phyloP scores from a whole-genome alignment of 2,329 filamentous ascomycete genomes.

The Orbilia oligospora region DNA sequence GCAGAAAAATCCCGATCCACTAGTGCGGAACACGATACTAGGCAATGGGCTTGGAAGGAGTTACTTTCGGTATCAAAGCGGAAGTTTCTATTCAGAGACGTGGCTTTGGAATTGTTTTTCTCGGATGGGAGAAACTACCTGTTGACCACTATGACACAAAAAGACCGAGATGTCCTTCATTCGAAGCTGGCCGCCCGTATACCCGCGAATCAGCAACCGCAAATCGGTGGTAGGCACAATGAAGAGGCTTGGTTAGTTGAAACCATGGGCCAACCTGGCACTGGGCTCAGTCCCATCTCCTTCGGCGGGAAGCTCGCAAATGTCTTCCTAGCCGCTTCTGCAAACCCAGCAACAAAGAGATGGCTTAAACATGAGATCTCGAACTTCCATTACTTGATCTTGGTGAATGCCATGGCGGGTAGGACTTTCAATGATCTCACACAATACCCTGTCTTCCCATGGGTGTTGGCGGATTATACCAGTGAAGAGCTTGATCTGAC shows the following conservation, averaged over 20 bases:
- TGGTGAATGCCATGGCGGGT: slow-evolving; percentile 96
- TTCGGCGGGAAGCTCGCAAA: slow-evolving; percentile 91
- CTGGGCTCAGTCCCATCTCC: slow-evolving; percentile 74
- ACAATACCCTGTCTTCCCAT: slow-evolving; percentile 97
- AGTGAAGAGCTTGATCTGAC: slow-evolving; percentile 91
- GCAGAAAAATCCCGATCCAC: slow-evolving; percentile 73
- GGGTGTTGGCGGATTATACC: slow-evolving; percentile 95
- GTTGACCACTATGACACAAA: slow-evolving; percentile 83
- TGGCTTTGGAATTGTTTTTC: slow-evolving; percentile 97
- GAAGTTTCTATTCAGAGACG: slow-evolving; percentile 93
- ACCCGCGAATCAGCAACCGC: slow-evolving; percentile 76
- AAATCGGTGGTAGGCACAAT: slow-evolving; percentile 73
- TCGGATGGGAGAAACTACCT: slow-evolving; percentile 96
- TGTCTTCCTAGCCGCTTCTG: slow-evolving; percentile 83
- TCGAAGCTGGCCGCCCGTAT: slow-evolving; percentile 82
- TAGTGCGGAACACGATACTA: slow-evolving; percentile 80
- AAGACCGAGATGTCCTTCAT: slow-evolving; percentile 83
- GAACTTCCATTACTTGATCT: slow-evolving; percentile 99
- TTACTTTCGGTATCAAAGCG: slow-evolving; percentile 96
- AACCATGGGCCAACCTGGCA: slow-evolving; percentile 76
- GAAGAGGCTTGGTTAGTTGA: slow-evolving; percentile 95
- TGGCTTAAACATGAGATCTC: slow-evolving; percentile 97
- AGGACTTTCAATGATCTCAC: slow-evolving; percentile 98
- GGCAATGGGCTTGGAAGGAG: slow-evolving; percentile 94
- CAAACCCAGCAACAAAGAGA: slow-evolving; percentile 85